These are phyloP conservation scores for Aureobasidium vineae DNA, from an alignment of 2,329 filamentous ascomycete genomes.

Conservation along the genomic window DNA sequence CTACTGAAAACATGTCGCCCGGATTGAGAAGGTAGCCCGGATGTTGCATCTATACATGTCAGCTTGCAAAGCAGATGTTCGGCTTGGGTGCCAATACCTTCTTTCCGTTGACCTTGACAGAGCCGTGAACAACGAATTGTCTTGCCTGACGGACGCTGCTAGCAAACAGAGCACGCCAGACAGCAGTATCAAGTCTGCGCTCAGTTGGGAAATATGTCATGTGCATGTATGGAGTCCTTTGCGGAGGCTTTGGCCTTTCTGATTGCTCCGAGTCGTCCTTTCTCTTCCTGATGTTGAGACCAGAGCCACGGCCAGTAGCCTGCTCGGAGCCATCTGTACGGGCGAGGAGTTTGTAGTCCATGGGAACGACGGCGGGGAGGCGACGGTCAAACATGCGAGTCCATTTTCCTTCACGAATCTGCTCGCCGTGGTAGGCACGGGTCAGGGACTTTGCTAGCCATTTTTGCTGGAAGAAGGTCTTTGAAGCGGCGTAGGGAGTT, in stretches of 20 bases:
- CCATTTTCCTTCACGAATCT: slow-evolving; percentile 92
- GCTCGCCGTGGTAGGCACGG: slow-evolving; percentile 90
- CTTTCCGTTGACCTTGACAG: slow-evolving; percentile 94
- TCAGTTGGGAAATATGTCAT: slow-evolving; percentile 95
- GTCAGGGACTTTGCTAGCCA: slow-evolving; percentile 84
- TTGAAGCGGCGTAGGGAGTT: slow-evolving; percentile 45
- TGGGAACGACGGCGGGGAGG: slow-evolving; percentile 77
- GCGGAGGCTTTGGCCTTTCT: slow-evolving; percentile 27
- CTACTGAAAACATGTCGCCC: slow-evolving; percentile 97
- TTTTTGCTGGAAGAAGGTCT: slow-evolving; percentile 98
- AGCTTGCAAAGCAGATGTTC: slow-evolving; percentile 3
- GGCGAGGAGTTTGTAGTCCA: slow-evolving; percentile 79
- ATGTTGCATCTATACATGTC: slow-evolving; percentile 70
- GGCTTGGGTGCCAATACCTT: slow-evolving; percentile 57
- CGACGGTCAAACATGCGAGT: slow-evolving; percentile 84
- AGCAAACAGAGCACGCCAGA: slow-evolving; percentile 91
- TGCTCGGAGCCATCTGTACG: slow-evolving; percentile 76
- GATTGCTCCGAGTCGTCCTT: slow-evolving; percentile 26
- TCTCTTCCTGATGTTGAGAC: slow-evolving; percentile 48
- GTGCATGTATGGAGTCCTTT: slow-evolving; percentile 85
- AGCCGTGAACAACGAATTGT: slow-evolving; percentile 90
- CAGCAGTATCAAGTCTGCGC: slow-evolving; percentile 85
- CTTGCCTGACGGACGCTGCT: slow-evolving; percentile 90
- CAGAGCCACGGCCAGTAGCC: slow-evolving; percentile 79
- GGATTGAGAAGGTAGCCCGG: slow-evolving; percentile 94